Percentiles rank a stretch among this genome's conserved stretches.
Conservation (phyloP, 768 basidiomycete genomes). For the Terana coerulea region DNA sequence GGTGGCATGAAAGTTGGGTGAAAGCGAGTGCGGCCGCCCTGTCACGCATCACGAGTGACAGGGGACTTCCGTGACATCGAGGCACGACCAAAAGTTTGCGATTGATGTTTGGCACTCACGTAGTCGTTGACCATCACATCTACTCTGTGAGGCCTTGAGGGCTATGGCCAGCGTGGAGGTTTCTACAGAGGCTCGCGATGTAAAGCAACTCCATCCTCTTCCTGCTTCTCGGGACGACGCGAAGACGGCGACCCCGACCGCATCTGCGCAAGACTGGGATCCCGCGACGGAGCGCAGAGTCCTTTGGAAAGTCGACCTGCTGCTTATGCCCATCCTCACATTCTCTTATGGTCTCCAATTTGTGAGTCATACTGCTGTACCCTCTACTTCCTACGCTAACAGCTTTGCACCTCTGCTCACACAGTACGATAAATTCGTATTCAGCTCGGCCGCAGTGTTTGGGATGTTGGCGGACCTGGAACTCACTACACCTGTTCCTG, state of each 20-base stretch:
- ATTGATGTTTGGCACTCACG: too few species aligned
- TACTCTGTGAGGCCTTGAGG: too few species aligned
- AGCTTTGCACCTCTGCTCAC: not conserved
- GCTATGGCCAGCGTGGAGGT: constrained; percentile 1
- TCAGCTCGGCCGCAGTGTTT: constrained; percentile 12
- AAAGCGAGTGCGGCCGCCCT: too few species aligned
- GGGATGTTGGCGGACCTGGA: constrained; percentile 9
- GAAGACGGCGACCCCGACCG: not conserved
- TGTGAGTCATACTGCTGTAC: not conserved
- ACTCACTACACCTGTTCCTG: constrained; percentile 7
- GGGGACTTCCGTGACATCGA: too few species aligned
- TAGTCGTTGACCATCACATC: too few species aligned
- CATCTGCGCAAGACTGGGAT: constrained; percentile 2
- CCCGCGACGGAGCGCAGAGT: constrained; percentile 7
- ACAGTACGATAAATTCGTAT: constrained; percentile 13
- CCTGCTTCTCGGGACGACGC: too few species aligned
- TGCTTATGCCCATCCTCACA: constrained; percentile 10
- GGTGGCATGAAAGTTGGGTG: too few species aligned
- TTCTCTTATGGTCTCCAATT: constrained; percentile 14
- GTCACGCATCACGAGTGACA: too few species aligned
- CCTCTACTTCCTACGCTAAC: not conserved
- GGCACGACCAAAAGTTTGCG: too few species aligned
- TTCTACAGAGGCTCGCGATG: not conserved
- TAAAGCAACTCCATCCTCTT: too few species aligned
- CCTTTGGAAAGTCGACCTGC: constrained; percentile 12